Conservation (phyloP, 805 yeast genomes). For the Nakazawaea populi region DNA sequence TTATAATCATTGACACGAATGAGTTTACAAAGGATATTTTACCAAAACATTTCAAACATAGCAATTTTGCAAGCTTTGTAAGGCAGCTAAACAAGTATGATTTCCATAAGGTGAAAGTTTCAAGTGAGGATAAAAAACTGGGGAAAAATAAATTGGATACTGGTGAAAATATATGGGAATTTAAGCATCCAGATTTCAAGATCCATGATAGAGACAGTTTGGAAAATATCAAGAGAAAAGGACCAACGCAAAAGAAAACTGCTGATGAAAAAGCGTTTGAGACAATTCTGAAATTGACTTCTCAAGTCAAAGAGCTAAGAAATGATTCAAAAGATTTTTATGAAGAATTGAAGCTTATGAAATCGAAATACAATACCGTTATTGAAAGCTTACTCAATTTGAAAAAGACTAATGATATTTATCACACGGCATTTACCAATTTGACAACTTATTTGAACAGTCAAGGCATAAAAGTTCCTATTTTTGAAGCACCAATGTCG, state of each 20-base stretch:
- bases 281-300: slow-evolving; percentile 23
- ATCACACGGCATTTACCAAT: slow-evolving; percentile 43
- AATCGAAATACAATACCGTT: slow-evolving; percentile 57
- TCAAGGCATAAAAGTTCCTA: slow-evolving; percentile 66
- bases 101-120: slow-evolving; percentile 87
- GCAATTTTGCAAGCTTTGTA: slow-evolving; percentile 91
- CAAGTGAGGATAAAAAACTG: slow-evolving; percentile 49
- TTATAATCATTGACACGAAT: slow-evolving; percentile 84
- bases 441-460: slow-evolving; percentile 44
- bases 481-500: slow-evolving; percentile 48
- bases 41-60: slow-evolving; percentile 91
- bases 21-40: slow-evolving; percentile 84
- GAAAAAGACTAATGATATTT: slow-evolving; percentile 52
- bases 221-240: slow-evolving; percentile 83
- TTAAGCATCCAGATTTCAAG: slow-evolving; percentile 84
- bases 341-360: slow-evolving; percentile 34
- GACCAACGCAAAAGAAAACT: slow-evolving; percentile 49
- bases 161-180: slow-evolving; percentile 89
- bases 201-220: slow-evolving; percentile 71
- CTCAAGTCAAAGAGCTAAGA: slow-evolving; percentile 20
- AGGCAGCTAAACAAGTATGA: slow-evolving; percentile 95
- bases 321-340: slow-evolving; percentile 27
- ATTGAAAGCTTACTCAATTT: slow-evolving; percentile 55
- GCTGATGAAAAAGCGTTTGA: slow-evolving; percentile 18
- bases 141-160: slow-evolving; percentile 41